Evolutionary conservation across 148 eudicot species (phyloP).

Genomic region (Silene conica): DNA sequence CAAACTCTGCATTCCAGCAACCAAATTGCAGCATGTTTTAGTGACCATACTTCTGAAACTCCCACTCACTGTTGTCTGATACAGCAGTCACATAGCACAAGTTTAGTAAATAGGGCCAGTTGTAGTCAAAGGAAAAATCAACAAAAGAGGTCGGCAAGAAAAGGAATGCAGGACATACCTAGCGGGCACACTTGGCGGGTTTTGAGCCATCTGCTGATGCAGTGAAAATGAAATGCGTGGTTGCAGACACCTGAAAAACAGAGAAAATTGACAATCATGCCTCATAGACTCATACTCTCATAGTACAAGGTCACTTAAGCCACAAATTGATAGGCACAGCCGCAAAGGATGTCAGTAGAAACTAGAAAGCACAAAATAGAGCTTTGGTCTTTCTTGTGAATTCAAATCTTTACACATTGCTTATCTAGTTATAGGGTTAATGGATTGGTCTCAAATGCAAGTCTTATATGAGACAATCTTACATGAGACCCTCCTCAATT

Average conservation of each 20-base stretch:
- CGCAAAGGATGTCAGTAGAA: background rate
- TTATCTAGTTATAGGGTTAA: background rate
- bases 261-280: background rate
- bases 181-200: constrained; percentile 96
- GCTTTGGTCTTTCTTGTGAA: no score
- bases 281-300: no score
- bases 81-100: background rate
- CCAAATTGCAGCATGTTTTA: constrained; percentile 20
- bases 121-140: background rate
- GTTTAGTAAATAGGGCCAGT: background rate
- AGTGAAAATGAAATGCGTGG: constrained; percentile 93
- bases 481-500: background rate
- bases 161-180: constrained; percentile 33
- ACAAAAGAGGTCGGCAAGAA: background rate
- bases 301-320: background rate
- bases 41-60: constrained; percentile 91
- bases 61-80: constrained; percentile 96
- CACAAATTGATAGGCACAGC: no score
- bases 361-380: no score
- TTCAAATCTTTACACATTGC: background rate
- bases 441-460: background rate
- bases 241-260: constrained; percentile 42
- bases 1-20: background rate
- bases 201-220: constrained; percentile 94
- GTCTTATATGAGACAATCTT: background rate